phyloP scores from a whole-genome alignment of 2,329 filamentous ascomycete genomes.

The Neoascochyta sp. region DNA sequence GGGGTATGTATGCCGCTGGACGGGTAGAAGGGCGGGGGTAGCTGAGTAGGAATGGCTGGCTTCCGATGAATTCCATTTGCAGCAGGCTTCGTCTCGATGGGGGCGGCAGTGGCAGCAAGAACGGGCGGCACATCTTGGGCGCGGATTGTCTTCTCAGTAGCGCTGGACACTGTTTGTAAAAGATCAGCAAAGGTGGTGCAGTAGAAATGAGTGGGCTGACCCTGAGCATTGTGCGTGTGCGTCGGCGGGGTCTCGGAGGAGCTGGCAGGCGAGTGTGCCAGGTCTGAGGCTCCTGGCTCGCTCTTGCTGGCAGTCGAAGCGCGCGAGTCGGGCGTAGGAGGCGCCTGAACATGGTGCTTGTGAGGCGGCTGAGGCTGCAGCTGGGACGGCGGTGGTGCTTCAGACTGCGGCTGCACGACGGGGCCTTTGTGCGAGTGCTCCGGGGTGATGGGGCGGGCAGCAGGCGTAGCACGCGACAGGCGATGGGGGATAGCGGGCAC shows the following conservation, averaged over 20 bases:
- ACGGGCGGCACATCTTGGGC: conserved; percentile 1
- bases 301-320: conserved; percentile 13
- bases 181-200: not conserved
- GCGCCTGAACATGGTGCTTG: conserved; percentile 11
- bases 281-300: conserved; percentile 5
- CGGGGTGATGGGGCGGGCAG: conserved; percentile 26
- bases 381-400: conserved; percentile 5
- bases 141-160: conserved; percentile 6
- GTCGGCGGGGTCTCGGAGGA: conserved; percentile 16
- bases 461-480: conserved; percentile 25
- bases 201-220: too few species aligned
- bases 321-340: conserved; percentile 30
- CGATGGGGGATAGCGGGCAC: conserved; percentile 38
- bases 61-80: conserved; percentile 22
- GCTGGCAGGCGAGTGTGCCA: conserved; percentile 15
- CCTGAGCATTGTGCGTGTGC: conserved; percentile 12
- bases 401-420: conserved; percentile 11
- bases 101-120: conserved; percentile 3
- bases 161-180: conserved; percentile 1
- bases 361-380: conserved; percentile 13
- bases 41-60: conserved; percentile 22
- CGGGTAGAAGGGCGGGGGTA: conserved; percentile 38
- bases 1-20: conserved; percentile 24
- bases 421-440: conserved; percentile 22
- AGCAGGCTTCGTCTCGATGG: conserved; percentile 10